phyloP scores from a whole-genome alignment of 805 yeast species.

The Spathaspora passalidarum region DNA sequence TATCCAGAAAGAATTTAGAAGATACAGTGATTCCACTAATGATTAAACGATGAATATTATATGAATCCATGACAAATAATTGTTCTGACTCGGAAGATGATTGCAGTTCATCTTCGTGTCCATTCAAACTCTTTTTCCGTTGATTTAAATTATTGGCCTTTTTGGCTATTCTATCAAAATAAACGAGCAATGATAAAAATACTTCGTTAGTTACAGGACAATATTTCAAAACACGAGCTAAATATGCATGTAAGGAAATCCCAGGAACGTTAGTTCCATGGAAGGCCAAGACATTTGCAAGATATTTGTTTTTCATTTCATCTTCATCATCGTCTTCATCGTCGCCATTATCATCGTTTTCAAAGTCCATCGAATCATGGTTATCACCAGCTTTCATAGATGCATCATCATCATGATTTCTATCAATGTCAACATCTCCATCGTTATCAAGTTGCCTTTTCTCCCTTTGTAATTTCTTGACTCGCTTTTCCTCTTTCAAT shows the following conservation, averaged over 20 bases:
- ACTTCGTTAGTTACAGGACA: slow-evolving; percentile 99
- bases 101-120: slow-evolving; percentile 11
- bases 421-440: slow-evolving; percentile 7
- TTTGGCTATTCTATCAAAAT: slow-evolving; percentile 90
- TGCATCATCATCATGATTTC: slow-evolving; percentile 3
- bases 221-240: slow-evolving; percentile 86
- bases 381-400: slow-evolving; percentile 2
- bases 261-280: slow-evolving; percentile 97
- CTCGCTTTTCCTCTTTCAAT: slow-evolving; percentile 30
- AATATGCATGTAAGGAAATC: slow-evolving; percentile 85
- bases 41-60: slow-evolving; percentile 89
- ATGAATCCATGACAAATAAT: slow-evolving; percentile 91
- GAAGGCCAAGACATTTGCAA: slow-evolving; percentile 78
- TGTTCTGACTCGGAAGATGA: slow-evolving; percentile 37
- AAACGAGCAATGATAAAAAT: slow-evolving; percentile 82
- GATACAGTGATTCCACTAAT: slow-evolving; percentile 95
- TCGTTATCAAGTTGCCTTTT: background rate
- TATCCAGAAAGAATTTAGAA: slow-evolving; percentile 90
- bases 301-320: slow-evolving; percentile 48
- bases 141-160: slow-evolving; percentile 56
- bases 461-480: slow-evolving; percentile 22
- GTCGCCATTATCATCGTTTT: slow-evolving; percentile 16
- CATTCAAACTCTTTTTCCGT: slow-evolving; percentile 13
- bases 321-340: slow-evolving; percentile 35
- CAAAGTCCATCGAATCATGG: slow-evolving; percentile 9